Evolutionary conservation across 2,329 filamentous ascomycete species (phyloP).

Genomic region (Tolypocladium album): DNA sequence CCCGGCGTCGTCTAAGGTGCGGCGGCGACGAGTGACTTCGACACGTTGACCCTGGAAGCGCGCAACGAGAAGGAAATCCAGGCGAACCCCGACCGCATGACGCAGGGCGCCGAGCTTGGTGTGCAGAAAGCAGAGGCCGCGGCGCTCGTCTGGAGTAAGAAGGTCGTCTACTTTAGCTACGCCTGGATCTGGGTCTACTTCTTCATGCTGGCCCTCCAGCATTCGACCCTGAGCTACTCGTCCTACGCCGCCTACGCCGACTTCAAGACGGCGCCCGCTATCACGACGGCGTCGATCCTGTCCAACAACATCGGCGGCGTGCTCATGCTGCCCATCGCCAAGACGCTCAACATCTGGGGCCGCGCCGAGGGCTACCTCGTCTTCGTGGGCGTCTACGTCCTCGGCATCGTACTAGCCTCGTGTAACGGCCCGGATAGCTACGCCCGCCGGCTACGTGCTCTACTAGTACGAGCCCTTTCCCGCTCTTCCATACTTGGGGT

Average conservation of each 20-base stretch:
- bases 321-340: slow-evolving; percentile 51
- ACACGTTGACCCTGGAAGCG: background rate
- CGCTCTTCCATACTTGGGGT: no score
- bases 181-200: slow-evolving; percentile 33
- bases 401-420: slow-evolving; percentile 49
- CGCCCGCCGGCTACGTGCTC: slow-evolving; percentile 51
- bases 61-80: background rate
- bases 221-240: slow-evolving; percentile 23
- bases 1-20: background rate
- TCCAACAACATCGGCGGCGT: slow-evolving; percentile 43
- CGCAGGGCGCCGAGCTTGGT: slow-evolving; percentile 18
- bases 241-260: slow-evolving; percentile 33
- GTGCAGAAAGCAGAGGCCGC: slow-evolving; percentile 28
- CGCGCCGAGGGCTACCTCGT: slow-evolving; percentile 49
- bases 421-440: slow-evolving; percentile 33
- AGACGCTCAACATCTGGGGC: slow-evolving; percentile 54
- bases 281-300: slow-evolving; percentile 39
- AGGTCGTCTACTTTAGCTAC: slow-evolving; percentile 27
- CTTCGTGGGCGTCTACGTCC: slow-evolving; percentile 35
- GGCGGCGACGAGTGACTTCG: background rate
- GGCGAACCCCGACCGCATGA: background rate
- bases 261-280: slow-evolving; percentile 40
- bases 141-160: slow-evolving; percentile 26
- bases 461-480: no score
- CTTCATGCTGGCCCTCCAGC: slow-evolving; percentile 34